phyloP scores from a whole-genome alignment of 208 protist species.

The Acanthamoeba healyi region DNA sequence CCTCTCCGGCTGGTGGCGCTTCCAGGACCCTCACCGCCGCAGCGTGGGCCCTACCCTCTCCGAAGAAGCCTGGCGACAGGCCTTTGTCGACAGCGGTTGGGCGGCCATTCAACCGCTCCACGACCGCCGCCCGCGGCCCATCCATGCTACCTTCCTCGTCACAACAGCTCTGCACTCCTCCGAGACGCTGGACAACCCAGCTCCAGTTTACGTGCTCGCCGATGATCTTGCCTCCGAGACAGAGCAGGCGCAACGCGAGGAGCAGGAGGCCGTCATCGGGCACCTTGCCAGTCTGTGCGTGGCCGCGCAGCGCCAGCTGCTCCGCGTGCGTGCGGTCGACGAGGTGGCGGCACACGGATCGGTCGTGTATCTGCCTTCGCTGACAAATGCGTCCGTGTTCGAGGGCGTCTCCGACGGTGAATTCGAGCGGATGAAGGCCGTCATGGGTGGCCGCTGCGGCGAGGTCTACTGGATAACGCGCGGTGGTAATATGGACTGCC shows the following conservation, averaged over 20 bases:
- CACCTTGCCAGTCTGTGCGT: not conserved
- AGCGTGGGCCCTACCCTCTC: slow-evolving; percentile 46
- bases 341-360: not conserved
- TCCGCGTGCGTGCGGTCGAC: too few species aligned
- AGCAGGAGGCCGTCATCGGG: not conserved
- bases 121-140: not conserved
- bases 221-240: too few species aligned
- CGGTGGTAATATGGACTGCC: slow-evolving; percentile 14
- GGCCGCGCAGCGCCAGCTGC: not conserved
- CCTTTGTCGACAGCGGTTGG: slow-evolving; percentile 33
- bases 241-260: not conserved
- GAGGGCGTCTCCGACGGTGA: slow-evolving; percentile 16
- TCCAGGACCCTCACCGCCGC: slow-evolving; percentile 60
- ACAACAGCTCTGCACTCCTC: not conserved
- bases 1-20: slow-evolving; percentile 78
- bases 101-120: not conserved
- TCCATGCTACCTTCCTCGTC: slow-evolving; percentile 38
- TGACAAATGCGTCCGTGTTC: not conserved
- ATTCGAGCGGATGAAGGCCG: not conserved
- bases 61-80: not conserved
- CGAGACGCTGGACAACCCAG: not conserved
- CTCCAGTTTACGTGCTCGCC: not conserved
- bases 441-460: not conserved
- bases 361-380: not conserved
- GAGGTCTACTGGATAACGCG: slow-evolving; percentile 13